Evolutionary conservation across 225 moss, liverwort and hornwort species (phyloP).

Genomic region (Neckera pumila): DNA sequence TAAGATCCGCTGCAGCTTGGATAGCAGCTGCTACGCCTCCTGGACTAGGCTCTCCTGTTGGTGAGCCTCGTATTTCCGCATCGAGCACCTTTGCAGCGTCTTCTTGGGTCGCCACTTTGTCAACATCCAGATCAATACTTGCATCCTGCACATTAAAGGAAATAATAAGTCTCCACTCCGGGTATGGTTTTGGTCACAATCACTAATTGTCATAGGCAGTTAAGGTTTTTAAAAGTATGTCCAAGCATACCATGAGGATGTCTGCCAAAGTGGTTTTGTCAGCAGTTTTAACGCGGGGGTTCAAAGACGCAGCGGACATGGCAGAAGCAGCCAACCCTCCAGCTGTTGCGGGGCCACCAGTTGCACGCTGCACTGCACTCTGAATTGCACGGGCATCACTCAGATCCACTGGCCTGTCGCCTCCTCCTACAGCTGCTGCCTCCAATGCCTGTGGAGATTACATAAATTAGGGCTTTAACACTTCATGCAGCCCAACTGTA

Average conservation of each 20-base stretch:
- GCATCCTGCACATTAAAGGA: slow-evolving; percentile 46
- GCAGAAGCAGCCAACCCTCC: slow-evolving; percentile 71
- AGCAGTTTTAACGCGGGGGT: not conserved
- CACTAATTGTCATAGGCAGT: not conserved
- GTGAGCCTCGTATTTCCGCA: slow-evolving; percentile 44
- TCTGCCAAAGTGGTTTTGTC: slow-evolving; percentile 44
- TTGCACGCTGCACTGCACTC: slow-evolving; percentile 67
- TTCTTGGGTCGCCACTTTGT: slow-evolving; percentile 65
- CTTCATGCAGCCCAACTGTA: not conserved
- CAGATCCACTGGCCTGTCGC: slow-evolving; percentile 34
- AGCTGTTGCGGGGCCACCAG: slow-evolving; percentile 26
- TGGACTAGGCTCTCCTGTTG: slow-evolving; percentile 11
- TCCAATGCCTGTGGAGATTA: slow-evolving; percentile 26
- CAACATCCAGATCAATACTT: slow-evolving; percentile 33
- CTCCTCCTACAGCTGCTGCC: slow-evolving; percentile 68
- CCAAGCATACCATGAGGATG: slow-evolving; percentile 48
- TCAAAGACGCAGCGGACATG: slow-evolving; percentile 60
- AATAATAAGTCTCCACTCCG: not conserved
- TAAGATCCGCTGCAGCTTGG: slow-evolving; percentile 59
- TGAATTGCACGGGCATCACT: slow-evolving; percentile 72
- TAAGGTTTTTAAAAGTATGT: not conserved
- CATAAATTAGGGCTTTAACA: not conserved
- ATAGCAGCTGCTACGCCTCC: slow-evolving; percentile 65
- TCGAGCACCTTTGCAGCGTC: slow-evolving; percentile 57
- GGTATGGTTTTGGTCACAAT: not conserved